A percentile compares a stretch with the other conserved stretches of the same genome.
Evolutionary conservation across 345 rosid species (phyloP).

Genomic region (Gossypium rotundifolium): DNA sequence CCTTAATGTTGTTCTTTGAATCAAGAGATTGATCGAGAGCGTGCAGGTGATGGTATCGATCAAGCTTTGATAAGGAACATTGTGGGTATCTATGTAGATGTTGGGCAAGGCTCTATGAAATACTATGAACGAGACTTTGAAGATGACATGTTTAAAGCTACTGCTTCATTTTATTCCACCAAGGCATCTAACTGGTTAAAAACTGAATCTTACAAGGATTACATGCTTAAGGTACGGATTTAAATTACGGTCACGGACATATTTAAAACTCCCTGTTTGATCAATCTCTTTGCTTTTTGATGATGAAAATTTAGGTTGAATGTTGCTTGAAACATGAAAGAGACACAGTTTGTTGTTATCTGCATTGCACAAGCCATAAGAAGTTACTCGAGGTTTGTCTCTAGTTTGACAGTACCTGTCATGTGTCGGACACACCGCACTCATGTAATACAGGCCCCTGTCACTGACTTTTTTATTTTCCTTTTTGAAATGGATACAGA

Average conservation of each 20-base stretch:
- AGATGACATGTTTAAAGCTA: conserved; percentile 40
- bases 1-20: neutral
- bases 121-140: conserved; percentile 50
- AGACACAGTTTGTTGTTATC: conserved; percentile 48
- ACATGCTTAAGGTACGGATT: conserved; percentile 40
- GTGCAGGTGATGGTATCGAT: conserved; percentile 58
- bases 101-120: conserved; percentile 52
- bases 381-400: conserved; percentile 53
- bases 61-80: conserved; percentile 54
- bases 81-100: conserved; percentile 50
- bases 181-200: conserved; percentile 60
- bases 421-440: neutral
- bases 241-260: neutral
- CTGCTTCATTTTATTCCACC: conserved; percentile 51
- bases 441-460: neutral
- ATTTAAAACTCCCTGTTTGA: neutral
- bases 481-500: conserved; percentile 24
- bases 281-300: neutral
- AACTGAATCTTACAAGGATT: conserved; percentile 54
- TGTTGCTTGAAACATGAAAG: conserved; percentile 56
- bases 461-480: neutral
- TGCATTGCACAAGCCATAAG: conserved; percentile 43
- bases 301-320: conserved; percentile 35
- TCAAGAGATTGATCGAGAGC: conserved; percentile 46
- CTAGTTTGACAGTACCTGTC: neutral